Conservation (phyloP, 140 eudicot species). For the Erigeron philadelphicus region DNA sequence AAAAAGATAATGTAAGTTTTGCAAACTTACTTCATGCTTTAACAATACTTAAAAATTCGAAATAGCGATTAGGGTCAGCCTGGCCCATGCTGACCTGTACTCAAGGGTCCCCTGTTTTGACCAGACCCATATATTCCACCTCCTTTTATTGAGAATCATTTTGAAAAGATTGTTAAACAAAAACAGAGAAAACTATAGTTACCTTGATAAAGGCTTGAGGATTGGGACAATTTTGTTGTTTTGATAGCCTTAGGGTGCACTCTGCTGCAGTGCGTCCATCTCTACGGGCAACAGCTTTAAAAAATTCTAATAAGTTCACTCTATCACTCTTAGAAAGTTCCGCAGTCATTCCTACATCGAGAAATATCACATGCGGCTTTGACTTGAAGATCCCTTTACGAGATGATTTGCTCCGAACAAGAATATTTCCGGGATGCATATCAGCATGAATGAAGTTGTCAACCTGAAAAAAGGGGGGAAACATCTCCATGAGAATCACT, state of each 20-base stretch:
- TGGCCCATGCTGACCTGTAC: background rate
- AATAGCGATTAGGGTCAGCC: background rate
- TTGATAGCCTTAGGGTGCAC: slow-evolving; percentile 70
- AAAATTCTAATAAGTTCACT: slow-evolving; percentile 71
- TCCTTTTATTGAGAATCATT: background rate
- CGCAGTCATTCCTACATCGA: slow-evolving; percentile 99
- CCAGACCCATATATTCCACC: background rate
- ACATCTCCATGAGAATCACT: background rate
- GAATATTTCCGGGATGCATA: slow-evolving; percentile 99
- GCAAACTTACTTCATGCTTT: background rate
- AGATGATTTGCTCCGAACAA: slow-evolving; percentile 67
- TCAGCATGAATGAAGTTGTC: slow-evolving; percentile 99
- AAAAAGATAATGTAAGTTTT: background rate
- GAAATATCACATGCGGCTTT: slow-evolving; percentile 92
- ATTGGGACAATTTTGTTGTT: slow-evolving; percentile 86
- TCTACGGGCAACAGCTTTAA: slow-evolving; percentile 92
- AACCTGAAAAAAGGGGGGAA: slow-evolving; percentile 46
- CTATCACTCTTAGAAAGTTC: slow-evolving; percentile 83
- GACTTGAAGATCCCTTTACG: slow-evolving; percentile 59
- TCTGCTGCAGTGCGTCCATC: slow-evolving; percentile 92
- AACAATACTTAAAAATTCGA: background rate
- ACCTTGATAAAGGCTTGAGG: slow-evolving; percentile 87
- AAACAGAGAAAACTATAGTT: background rate
- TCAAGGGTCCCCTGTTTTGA: background rate
- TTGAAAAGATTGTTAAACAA: background rate